Conservation (phyloP, 1,139 yeast species). For the Arxiozyma heterogenica region DNA sequence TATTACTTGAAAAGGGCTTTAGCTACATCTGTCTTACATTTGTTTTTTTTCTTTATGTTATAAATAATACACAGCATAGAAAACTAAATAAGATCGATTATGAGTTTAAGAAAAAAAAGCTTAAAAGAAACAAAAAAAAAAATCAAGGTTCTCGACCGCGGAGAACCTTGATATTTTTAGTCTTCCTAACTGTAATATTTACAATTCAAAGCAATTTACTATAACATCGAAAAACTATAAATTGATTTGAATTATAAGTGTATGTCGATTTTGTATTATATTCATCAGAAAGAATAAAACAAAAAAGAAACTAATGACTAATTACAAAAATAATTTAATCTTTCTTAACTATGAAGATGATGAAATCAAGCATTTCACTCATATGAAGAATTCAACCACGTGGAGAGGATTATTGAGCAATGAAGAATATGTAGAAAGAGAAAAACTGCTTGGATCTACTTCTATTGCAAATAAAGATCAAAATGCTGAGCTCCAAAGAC, state of each 20-base stretch:
- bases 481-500: constrained; percentile 13
- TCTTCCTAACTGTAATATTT: too few species aligned
- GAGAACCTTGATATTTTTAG: too few species aligned
- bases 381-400: constrained; percentile 37
- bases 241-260: not conserved
- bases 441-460: constrained; percentile 36
- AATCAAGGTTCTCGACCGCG: not conserved
- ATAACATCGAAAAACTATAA: not conserved
- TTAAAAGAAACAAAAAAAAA: not conserved
- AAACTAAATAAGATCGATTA: too few species aligned
- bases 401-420: constrained; percentile 45
- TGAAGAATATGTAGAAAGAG: constrained; percentile 46
- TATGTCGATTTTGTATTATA: too few species aligned
- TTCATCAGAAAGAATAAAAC: not conserved
- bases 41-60: too few species aligned
- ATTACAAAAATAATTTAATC: not conserved
- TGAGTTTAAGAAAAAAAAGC: too few species aligned
- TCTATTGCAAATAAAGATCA: constrained; percentile 27
- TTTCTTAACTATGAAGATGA: constrained; percentile 30
- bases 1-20: too few species aligned
- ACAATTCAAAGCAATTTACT: too few species aligned
- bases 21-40: too few species aligned
- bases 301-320: not conserved
- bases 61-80: too few species aligned
- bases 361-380: constrained; percentile 41